Base-by-base conservation (phyloP, 2,329 filamentous ascomycete genomes). In the Endoconidiophora laricicola region DNA sequence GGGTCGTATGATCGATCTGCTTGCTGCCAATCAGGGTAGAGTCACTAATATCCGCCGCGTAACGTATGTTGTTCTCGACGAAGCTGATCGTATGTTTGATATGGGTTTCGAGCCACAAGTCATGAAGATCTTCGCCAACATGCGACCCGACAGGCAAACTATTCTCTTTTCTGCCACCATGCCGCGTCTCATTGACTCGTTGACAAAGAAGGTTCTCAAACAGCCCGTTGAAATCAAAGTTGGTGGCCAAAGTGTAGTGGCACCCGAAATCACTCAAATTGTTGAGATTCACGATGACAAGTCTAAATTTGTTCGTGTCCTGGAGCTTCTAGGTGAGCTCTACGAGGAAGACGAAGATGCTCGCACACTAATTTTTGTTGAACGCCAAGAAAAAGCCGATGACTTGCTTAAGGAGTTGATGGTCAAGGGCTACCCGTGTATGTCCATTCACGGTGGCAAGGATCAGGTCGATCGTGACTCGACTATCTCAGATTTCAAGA, bases 31-130 rank as follows among this genome's bases (percentile, higher is more conserved):
- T 61, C 82, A 85, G 56, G 90, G 90, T n/a, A 79, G 88, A 55
- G 88, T 96, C 7, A 94, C 90, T 10, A 96, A 93, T 60, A 71
- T 98, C 51, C 79, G 76, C 57, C 77, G 91, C 55, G 86, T 94
- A 10, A 91, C 86, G 0, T 98, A 96, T 62, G 79, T 95, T 22
- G 91, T 98, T 9, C 76, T 98, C 38, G 91, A 98, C 61, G 91
- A 98, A 66, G 91, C 91, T 44, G 91, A 98, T 65, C 83, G 91
- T 55, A 96, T 98, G 91, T 95, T 96, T 62, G 91, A 98, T 63
- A 96, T 98, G 91, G 91, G 91, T 12, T 98, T 98, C 60, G 90
- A 94, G 65, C 90, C 91, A 2, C 91, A 98, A 63, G 88, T 98
- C 49, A 91, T 91, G 78, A 95, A 94, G 65, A 91, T 98, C 52